A percentile compares a stretch with the other conserved stretches of the same genome.
phyloP scores from a whole-genome alignment of 2,329 filamentous ascomycete species.

The Apiospora hydei region DNA sequence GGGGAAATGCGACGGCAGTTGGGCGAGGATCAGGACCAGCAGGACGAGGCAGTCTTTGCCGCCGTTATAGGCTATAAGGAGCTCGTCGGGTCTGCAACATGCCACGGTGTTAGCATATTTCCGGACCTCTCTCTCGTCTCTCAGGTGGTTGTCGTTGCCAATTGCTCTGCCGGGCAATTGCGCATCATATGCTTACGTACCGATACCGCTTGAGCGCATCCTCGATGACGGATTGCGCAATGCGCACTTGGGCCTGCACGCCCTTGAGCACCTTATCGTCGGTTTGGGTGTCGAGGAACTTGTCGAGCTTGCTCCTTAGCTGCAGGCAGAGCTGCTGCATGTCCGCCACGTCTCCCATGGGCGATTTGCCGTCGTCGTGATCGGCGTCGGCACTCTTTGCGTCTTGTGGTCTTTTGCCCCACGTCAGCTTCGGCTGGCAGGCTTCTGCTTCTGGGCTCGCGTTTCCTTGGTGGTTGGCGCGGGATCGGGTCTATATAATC shows the following conservation, averaged over 20 bases:
- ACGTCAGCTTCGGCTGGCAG: conserved; percentile 11
- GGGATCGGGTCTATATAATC: neutral
- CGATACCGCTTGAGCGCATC: conserved; percentile 79
- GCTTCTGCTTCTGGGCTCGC: neutral
- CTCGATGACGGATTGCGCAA: conserved; percentile 75
- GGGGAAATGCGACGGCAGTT: conserved; percentile 47
- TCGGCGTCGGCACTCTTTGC: neutral
- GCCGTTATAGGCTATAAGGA: conserved; percentile 95
- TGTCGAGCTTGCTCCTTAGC: conserved; percentile 66
- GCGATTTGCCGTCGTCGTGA: neutral
- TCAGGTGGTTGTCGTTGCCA: conserved; percentile 15
- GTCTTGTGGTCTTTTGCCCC: neutral
- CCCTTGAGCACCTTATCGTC: conserved; percentile 63
- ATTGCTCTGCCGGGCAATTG: neutral
- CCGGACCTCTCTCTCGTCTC: neutral
- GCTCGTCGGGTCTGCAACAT: conserved; percentile 68
- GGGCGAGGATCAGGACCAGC: conserved; percentile 82
- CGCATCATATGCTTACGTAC: conserved; percentile 53
- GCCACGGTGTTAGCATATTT: neutral
- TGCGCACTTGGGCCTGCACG: conserved; percentile 77
- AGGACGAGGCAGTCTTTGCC: conserved; percentile 98
- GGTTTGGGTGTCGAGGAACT: conserved; percentile 69
- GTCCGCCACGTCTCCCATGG: conserved; percentile 20
- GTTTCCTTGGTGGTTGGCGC: neutral
- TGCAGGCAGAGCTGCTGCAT: conserved; percentile 50